A percentile compares a stretch with the other conserved stretches of the same genome.
Conservation (phyloP, 495 filamentous ascomycete species). For the Penicillium diatomitis region DNA sequence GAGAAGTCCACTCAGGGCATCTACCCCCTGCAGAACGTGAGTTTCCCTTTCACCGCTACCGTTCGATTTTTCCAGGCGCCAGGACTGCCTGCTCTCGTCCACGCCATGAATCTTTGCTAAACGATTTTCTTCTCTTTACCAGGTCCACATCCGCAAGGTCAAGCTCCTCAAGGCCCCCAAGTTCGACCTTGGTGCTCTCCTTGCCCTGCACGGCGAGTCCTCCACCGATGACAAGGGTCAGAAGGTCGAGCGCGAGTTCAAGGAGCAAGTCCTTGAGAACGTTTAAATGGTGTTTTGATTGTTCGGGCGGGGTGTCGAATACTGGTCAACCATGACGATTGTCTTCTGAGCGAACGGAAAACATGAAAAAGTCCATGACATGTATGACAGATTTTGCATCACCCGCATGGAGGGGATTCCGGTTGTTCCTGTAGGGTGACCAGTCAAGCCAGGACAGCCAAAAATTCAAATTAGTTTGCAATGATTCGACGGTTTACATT, state of each 20-base stretch:
- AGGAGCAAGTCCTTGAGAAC: slow-evolving; percentile 85
- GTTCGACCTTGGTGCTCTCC: slow-evolving; percentile 94
- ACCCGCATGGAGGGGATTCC: neutral
- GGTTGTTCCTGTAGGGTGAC: neutral
- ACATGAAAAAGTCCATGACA: slow-evolving; percentile 26
- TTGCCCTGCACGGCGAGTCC: slow-evolving; percentile 94
- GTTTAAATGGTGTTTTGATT: slow-evolving; percentile 52
- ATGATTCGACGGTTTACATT: neutral
- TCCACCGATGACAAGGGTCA: slow-evolving; percentile 92
- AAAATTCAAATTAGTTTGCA: slow-evolving; percentile 2
- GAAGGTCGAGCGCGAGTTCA: slow-evolving; percentile 99
- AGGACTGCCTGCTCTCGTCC: neutral
- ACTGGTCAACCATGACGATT: slow-evolving; percentile 20
- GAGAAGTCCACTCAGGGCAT: slow-evolving; percentile 99
- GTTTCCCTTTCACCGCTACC: slow-evolving; percentile 23
- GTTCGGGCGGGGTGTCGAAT: slow-evolving; percentile 16
- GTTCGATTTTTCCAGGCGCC: too few relatives aligned
- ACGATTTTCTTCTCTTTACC: neutral
- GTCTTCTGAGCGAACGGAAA: slow-evolving; percentile 24
- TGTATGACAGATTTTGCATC: slow-evolving; percentile 16
- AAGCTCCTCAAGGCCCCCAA: slow-evolving; percentile 97
- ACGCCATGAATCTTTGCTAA: slow-evolving; percentile 19
- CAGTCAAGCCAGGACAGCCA: neutral
- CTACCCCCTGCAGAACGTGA: slow-evolving; percentile 96
- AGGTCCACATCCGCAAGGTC: slow-evolving; percentile 99